phyloP scores from a whole-genome alignment of 345 rosid genomes.

The Streptanthus diversifolius region DNA sequence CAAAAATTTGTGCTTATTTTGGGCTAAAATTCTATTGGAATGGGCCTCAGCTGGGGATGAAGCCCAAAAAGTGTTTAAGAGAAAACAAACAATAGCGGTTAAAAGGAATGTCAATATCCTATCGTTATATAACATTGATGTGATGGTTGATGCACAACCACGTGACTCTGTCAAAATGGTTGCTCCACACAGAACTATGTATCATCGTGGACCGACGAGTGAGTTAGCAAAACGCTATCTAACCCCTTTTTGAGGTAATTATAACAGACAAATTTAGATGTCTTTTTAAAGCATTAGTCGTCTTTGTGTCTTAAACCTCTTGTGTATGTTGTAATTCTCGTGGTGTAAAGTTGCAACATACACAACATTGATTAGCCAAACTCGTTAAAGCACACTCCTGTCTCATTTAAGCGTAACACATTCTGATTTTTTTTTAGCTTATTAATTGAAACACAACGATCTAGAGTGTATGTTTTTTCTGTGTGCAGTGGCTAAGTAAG shows the following conservation, averaged over 20 bases:
- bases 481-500: conserved; percentile 51
- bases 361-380: too few relatives aligned
- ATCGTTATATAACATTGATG: too few relatives aligned
- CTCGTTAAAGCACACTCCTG: too few relatives aligned
- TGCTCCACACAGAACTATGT: not conserved
- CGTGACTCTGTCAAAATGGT: not conserved
- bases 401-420: not conserved
- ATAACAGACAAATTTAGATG: not conserved
- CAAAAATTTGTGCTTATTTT: too few relatives aligned
- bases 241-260: too few relatives aligned
- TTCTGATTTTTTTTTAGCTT: not conserved
- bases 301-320: not conserved
- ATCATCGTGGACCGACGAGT: not conserved
- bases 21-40: too few relatives aligned
- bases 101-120: too few relatives aligned
- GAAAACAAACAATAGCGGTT: too few relatives aligned
- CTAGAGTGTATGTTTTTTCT: not conserved
- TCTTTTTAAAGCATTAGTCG: not conserved
- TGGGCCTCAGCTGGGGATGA: too few relatives aligned
- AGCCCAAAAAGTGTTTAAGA: too few relatives aligned
- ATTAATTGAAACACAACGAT: not conserved
- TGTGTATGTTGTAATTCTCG: not conserved
- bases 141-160: not conserved
- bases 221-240: not conserved
- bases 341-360: not conserved